These are phyloP conservation scores for Phytophthora meadii DNA, from an alignment of 352 stramenopile species.

Conservation along the genomic window DNA sequence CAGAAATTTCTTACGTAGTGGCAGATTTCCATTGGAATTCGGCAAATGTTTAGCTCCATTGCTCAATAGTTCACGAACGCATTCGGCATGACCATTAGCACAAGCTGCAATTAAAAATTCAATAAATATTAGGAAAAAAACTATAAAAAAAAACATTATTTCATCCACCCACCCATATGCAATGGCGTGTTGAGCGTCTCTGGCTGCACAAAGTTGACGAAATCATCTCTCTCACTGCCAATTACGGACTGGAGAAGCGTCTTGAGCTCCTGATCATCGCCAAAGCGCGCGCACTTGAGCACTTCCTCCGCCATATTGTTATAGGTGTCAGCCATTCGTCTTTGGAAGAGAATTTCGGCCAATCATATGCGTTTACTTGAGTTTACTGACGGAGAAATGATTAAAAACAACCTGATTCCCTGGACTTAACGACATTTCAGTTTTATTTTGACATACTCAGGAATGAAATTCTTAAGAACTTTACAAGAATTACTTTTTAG, in stretches of 20 bases:
- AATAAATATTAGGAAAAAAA: conserved; percentile 9
- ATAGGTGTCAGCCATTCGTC: conserved; percentile 20
- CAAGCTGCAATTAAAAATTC: conserved; percentile 51
- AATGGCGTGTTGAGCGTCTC: conserved; percentile 82
- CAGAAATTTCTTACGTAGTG: conserved; percentile 60
- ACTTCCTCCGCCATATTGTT: conserved; percentile 54
- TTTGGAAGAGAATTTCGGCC: not conserved
- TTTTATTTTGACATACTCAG: too few species aligned
- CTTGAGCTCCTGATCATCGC: conserved; percentile 70
- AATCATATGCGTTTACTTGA: conserved; percentile 2
- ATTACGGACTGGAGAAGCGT: conserved; percentile 42
- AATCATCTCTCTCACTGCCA: conserved; percentile 23
- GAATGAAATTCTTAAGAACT: too few species aligned
- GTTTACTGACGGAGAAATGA: conserved; percentile 14
- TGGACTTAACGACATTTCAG: conserved; percentile 3
- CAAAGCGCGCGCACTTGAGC: conserved; percentile 75
- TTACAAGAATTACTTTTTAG: too few species aligned
- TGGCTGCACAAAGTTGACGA: conserved; percentile 82
- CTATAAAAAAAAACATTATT: not conserved
- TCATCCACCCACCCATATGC: conserved; percentile 71
- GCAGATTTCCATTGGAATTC: conserved; percentile 80
- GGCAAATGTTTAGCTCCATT: conserved; percentile 63
- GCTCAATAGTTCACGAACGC: conserved; percentile 65
- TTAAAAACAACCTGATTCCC: conserved; percentile 11
- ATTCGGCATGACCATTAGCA: conserved; percentile 77